phyloP scores from a whole-genome alignment of 1,284 basidiomycete species.

The Puccinia triticina region DNA sequence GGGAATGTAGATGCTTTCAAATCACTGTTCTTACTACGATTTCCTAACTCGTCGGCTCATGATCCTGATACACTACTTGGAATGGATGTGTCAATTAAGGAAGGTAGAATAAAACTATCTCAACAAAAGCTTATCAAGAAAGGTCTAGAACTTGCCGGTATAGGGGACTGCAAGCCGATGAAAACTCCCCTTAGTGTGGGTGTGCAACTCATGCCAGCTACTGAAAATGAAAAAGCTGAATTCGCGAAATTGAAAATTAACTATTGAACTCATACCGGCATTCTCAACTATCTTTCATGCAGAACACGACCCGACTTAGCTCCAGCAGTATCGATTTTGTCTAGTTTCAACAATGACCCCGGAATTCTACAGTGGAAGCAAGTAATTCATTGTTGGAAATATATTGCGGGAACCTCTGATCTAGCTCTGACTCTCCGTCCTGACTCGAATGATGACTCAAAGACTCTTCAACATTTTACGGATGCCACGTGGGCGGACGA shows the following conservation, averaged over 20 bases:
- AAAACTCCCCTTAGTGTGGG: neutral
- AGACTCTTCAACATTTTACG: neutral
- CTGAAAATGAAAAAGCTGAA: neutral
- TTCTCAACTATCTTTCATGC: neutral
- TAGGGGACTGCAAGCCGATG: neutral
- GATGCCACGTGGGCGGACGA: slow-evolving; percentile 1
- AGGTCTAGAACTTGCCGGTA: neutral
- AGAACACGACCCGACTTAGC: neutral
- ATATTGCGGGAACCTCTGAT: neutral
- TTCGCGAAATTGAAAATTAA: slow-evolving; percentile 6
- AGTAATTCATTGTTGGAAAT: neutral
- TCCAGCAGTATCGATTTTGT: neutral
- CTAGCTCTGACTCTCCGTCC: neutral
- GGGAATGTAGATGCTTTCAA: neutral
- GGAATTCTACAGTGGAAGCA: neutral
- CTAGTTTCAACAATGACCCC: neutral
- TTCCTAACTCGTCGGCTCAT: slow-evolving; percentile 4
- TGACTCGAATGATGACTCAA: neutral
- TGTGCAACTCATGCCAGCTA: neutral
- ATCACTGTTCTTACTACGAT: neutral
- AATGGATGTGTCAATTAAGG: neutral
- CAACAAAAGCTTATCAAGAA: neutral
- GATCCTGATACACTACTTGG: neutral
- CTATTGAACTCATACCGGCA: neutral
- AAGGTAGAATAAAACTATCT: neutral